phyloP scores from a whole-genome alignment of 164 flowering plant genomes.

The Umbilicus rupestris region DNA sequence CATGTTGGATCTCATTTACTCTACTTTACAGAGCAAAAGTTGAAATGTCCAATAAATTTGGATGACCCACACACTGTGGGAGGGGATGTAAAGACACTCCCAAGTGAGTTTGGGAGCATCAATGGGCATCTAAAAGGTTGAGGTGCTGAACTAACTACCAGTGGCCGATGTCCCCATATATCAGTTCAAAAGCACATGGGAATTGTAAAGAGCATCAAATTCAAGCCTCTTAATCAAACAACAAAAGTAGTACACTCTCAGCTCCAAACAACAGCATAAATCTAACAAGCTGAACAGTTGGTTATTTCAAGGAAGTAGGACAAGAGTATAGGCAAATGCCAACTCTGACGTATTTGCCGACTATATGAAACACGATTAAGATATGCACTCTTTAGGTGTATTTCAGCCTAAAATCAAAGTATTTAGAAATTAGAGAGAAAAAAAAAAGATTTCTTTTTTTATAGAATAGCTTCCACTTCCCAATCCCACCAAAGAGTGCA shows the following conservation, averaged over 20 bases:
- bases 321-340: not conserved
- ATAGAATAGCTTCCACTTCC: constrained; percentile 4
- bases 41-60: not conserved
- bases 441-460: not conserved
- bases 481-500: constrained; percentile 2
- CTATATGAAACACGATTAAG: not conserved
- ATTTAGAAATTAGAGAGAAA: not conserved
- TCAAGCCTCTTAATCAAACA: not conserved
- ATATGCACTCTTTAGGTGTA: not conserved
- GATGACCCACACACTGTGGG: constrained; percentile 14
- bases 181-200: constrained; percentile 3
- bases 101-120: constrained; percentile 7
- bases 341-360: not conserved
- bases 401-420: not conserved
- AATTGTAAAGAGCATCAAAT: not conserved
- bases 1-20: constrained; percentile 3
- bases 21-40: constrained; percentile 8
- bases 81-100: not conserved
- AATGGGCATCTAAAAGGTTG: not conserved
- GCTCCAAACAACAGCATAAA: not conserved
- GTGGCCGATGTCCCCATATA: not conserved
- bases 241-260: not conserved
- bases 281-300: not conserved
- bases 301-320: not conserved
- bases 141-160: constrained; percentile 1